These are phyloP conservation scores for Gracilaria caudata DNA, from an alignment of 23 red algal species.

Conservation along the genomic window DNA sequence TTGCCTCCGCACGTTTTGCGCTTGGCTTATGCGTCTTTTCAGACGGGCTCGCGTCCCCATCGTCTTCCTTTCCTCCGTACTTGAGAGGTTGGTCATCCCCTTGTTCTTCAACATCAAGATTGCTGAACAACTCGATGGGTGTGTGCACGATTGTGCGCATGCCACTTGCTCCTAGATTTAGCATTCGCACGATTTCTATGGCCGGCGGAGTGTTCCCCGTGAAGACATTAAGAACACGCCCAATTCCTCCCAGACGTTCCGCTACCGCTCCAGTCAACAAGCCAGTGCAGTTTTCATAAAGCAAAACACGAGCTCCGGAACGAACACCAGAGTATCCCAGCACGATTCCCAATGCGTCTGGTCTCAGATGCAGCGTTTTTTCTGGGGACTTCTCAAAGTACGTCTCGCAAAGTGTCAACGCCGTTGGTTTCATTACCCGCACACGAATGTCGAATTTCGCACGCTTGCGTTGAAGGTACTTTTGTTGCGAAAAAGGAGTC, in stretches of 20 bases:
- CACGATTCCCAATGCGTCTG: constrained; percentile 57
- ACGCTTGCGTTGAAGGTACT: constrained; percentile 67
- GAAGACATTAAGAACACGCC: constrained; percentile 57
- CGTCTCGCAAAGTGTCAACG: constrained; percentile 42
- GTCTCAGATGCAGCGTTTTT: constrained; percentile 59
- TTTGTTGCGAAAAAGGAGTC: constrained; percentile 62
- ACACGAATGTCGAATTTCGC: constrained; percentile 68
- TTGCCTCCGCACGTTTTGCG: constrained; percentile 32
- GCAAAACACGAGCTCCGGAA: constrained; percentile 39
- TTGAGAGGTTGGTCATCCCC: constrained; percentile 52
- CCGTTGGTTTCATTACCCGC: constrained; percentile 63
- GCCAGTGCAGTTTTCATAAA: constrained; percentile 72
- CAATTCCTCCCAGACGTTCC: constrained; percentile 60
- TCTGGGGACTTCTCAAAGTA: constrained; percentile 67
- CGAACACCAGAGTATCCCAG: constrained; percentile 69
- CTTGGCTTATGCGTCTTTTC: constrained; percentile 14
- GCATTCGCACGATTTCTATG: constrained; percentile 62
- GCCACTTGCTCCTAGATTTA: constrained; percentile 23
- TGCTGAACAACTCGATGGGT: constrained; percentile 49
- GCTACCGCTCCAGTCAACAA: constrained; percentile 57
- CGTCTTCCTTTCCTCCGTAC: constrained; percentile 36
- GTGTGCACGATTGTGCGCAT: constrained; percentile 53
- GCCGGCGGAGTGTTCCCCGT: constrained; percentile 47
- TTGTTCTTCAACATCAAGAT: constrained; percentile 19
- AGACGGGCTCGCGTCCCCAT: background rate